A percentile compares a stretch with the other conserved stretches of the same genome.
Conservation (phyloP, 306 rosid genomes). For the Oxytropis ochrocephala region DNA sequence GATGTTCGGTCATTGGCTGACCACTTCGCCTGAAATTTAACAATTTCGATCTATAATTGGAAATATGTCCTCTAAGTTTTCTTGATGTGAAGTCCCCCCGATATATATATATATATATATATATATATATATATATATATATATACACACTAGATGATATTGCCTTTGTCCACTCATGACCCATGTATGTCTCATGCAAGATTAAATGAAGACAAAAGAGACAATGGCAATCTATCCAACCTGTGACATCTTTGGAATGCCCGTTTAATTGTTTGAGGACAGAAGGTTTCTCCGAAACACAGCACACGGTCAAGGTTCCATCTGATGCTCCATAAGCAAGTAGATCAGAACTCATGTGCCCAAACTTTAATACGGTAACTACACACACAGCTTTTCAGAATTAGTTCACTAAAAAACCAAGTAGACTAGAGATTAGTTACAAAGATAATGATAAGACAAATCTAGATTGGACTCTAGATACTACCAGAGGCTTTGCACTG, state of each 20-base stretch:
- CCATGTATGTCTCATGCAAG: slow-evolving; percentile 11
- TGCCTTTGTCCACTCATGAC: neutral
- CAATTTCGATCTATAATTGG: neutral
- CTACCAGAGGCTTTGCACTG: slow-evolving; percentile 89
- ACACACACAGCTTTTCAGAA: slow-evolving; percentile 34
- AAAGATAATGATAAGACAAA: neutral
- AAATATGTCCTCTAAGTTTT: slow-evolving; percentile 9
- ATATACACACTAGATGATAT: slow-evolving; percentile 3
- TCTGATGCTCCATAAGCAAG: slow-evolving; percentile 96
- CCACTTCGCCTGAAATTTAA: neutral
- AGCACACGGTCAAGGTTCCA: slow-evolving; percentile 94
- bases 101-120: too few relatives aligned
- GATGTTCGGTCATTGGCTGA: neutral
- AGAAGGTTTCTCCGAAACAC: slow-evolving; percentile 75
- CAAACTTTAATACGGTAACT: slow-evolving; percentile 94
- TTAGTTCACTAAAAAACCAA: slow-evolving; percentile 20
- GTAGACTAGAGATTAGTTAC: slow-evolving; percentile 2
- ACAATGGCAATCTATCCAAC: slow-evolving; percentile 57
- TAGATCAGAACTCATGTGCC: slow-evolving; percentile 96
- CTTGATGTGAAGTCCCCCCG: neutral
- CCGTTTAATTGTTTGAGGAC: slow-evolving; percentile 65
- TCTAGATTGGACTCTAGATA: slow-evolving; percentile 17
- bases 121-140: too few relatives aligned
- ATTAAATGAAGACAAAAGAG: slow-evolving; percentile 22
- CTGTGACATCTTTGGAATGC: slow-evolving; percentile 95